Conservation (phyloP, 2,329 filamentous ascomycete genomes). For the Anthostomella pinea region DNA sequence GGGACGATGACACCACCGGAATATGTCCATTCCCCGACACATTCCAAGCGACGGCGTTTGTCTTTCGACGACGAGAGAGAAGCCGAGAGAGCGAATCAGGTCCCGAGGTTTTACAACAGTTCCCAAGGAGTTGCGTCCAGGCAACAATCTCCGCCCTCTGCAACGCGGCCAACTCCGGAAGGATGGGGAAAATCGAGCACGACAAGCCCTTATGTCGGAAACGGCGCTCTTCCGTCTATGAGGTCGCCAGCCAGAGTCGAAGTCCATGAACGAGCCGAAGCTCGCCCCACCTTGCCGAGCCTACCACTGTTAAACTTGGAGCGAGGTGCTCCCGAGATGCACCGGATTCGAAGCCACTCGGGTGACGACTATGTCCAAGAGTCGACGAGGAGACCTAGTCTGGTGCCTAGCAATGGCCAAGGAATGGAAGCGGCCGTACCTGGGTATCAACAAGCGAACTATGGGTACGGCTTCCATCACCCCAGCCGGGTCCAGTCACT, state of each 20-base stretch:
- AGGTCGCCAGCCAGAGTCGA: conserved; percentile 32
- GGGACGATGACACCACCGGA: conserved; percentile 40
- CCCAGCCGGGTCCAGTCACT: conserved; percentile 44
- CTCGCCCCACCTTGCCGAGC: conserved; percentile 39
- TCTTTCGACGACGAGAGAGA: conserved; percentile 42
- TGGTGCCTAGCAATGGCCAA: conserved; percentile 23
- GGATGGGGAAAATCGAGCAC: conserved; percentile 35
- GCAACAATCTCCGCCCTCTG: conserved; percentile 36
- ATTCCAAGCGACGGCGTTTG: conserved; percentile 47
- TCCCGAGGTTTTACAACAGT: conserved; percentile 46
- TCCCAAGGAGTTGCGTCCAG: conserved; percentile 26
- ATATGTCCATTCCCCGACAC: conserved; percentile 48
- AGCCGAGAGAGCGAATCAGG: conserved; percentile 38
- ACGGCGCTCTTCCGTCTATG: conserved; percentile 30
- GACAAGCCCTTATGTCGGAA: conserved; percentile 35
- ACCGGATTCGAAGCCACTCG: conserved; percentile 31
- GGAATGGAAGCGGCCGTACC: conserved; percentile 31
- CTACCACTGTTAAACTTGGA: conserved; percentile 41
- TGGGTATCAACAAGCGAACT: conserved; percentile 34
- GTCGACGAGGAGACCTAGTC: conserved; percentile 23
- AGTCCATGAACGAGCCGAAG: conserved; percentile 34
- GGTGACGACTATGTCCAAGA: conserved; percentile 36
- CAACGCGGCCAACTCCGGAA: conserved; percentile 29
- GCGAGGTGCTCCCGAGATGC: conserved; percentile 31
- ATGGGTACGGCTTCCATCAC: conserved; percentile 42